Percentiles rank a stretch among this genome's conserved stretches.
Conservation (phyloP, 2,329 filamentous ascomycete genomes). For the Arthroderma uncinatum region DNA sequence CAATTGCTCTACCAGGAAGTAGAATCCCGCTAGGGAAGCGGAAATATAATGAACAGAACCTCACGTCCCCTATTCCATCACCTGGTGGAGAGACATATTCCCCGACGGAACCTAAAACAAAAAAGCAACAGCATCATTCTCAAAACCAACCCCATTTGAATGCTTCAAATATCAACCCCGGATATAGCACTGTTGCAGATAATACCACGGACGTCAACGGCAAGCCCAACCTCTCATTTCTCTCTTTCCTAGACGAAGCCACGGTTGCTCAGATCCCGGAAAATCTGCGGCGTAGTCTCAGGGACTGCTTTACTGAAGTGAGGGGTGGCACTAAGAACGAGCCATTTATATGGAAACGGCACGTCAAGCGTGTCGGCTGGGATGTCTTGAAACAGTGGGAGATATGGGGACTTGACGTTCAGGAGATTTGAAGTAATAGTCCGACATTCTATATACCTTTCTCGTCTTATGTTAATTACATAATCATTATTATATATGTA, state of each 20-base stretch:
- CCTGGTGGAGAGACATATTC: neutral
- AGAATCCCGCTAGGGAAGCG: neutral
- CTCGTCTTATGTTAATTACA: neutral
- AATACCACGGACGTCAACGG: neutral
- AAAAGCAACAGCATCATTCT: neutral
- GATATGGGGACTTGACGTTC: slow-evolving; percentile 34
- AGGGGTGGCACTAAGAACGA: neutral
- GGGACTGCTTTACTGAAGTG: neutral
- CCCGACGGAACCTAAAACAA: neutral
- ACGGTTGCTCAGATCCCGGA: neutral
- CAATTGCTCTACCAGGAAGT: neutral
- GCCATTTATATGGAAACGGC: slow-evolving; percentile 21
- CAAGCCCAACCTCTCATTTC: neutral
- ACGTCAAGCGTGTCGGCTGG: slow-evolving; percentile 29
- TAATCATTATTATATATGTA: too few species aligned
- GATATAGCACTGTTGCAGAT: neutral
- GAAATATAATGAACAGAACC: neutral
- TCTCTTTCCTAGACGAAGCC: neutral
- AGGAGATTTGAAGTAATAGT: slow-evolving; percentile 23
- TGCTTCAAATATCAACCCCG: neutral
- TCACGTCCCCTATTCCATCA: neutral
- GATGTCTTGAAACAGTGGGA: slow-evolving; percentile 34
- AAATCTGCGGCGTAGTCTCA: neutral
- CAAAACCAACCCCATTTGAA: neutral
- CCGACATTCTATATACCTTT: neutral